Evolutionary conservation across 2,329 filamentous ascomycete genomes (phyloP).

Genomic region (Nothopassalora personata): DNA sequence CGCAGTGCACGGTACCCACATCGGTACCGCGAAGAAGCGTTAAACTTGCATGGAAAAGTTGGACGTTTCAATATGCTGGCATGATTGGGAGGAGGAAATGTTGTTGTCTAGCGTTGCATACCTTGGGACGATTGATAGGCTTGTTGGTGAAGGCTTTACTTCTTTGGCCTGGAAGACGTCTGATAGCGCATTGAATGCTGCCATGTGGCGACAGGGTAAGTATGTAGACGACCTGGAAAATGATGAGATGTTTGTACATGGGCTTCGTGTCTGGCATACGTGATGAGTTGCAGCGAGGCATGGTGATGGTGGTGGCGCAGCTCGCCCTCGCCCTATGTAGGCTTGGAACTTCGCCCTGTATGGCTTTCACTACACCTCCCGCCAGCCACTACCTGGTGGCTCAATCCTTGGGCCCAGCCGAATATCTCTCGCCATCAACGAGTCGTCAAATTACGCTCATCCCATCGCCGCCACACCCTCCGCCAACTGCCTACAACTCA

Average conservation of each 20-base stretch:
- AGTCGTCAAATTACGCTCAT: too few species aligned
- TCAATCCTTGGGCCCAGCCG: too few species aligned
- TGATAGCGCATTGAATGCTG: not conserved
- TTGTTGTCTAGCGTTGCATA: not conserved
- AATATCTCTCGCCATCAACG: too few species aligned
- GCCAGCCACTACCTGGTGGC: too few species aligned
- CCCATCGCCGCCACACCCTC: constrained; percentile 21
- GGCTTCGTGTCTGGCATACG: not conserved
- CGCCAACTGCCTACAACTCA: constrained; percentile 27
- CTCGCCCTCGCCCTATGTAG: too few species aligned
- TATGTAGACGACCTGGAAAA: not conserved
- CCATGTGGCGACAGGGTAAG: not conserved
- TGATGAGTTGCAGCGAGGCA: not conserved
- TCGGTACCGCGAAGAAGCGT: constrained; percentile 69
- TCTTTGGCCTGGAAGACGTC: not conserved
- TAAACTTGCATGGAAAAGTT: constrained; percentile 19
- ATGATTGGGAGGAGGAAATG: not conserved
- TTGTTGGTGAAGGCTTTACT: not conserved
- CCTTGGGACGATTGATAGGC: not conserved
- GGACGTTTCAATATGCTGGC: not conserved
- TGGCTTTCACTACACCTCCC: too few species aligned
- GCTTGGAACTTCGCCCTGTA: too few species aligned
- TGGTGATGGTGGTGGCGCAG: not conserved
- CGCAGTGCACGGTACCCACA: constrained; percentile 76
- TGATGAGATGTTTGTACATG: not conserved